Evolutionary conservation across 2,329 filamentous ascomycete genomes (phyloP).

Genomic region (Microdochium paspali): DNA sequence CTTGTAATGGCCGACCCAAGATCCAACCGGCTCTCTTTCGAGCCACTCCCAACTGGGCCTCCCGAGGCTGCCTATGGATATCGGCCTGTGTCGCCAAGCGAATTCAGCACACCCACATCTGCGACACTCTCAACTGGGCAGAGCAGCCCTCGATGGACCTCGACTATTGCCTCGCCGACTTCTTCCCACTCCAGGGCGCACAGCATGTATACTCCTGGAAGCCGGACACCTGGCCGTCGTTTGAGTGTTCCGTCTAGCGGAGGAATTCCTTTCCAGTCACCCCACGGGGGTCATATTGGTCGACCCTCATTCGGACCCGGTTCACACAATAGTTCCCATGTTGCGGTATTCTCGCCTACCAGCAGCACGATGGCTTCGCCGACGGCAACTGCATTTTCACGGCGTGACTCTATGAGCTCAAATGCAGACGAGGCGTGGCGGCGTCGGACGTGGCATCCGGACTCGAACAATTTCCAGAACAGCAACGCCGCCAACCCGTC

Average conservation of each 20-base stretch:
- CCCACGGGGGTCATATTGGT: slow-evolving; percentile 44
- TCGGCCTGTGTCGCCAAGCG: slow-evolving; percentile 58
- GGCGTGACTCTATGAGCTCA: slow-evolving; percentile 55
- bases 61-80: slow-evolving; percentile 58
- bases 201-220: slow-evolving; percentile 58
- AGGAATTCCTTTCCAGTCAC: slow-evolving; percentile 62
- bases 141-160: slow-evolving; percentile 67
- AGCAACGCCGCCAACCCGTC: slow-evolving; percentile 44
- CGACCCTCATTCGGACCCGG: slow-evolving; percentile 46
- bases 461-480: slow-evolving; percentile 50
- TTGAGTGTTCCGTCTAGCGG: slow-evolving; percentile 71
- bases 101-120: slow-evolving; percentile 76
- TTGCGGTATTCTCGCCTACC: slow-evolving; percentile 44
- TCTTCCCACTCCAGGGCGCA: slow-evolving; percentile 60
- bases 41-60: slow-evolving; percentile 53
- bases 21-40: slow-evolving; percentile 52
- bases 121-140: slow-evolving; percentile 70
- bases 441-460: slow-evolving; percentile 84
- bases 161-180: slow-evolving; percentile 61
- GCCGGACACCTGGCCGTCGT: slow-evolving; percentile 58
- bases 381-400: slow-evolving; percentile 51
- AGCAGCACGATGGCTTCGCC: slow-evolving; percentile 57
- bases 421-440: slow-evolving; percentile 68
- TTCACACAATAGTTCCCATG: slow-evolving; percentile 44
- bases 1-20: slow-evolving; percentile 75